phyloP scores from a whole-genome alignment of 805 yeast genomes.

The Wickerhamiella bombiphila region DNA sequence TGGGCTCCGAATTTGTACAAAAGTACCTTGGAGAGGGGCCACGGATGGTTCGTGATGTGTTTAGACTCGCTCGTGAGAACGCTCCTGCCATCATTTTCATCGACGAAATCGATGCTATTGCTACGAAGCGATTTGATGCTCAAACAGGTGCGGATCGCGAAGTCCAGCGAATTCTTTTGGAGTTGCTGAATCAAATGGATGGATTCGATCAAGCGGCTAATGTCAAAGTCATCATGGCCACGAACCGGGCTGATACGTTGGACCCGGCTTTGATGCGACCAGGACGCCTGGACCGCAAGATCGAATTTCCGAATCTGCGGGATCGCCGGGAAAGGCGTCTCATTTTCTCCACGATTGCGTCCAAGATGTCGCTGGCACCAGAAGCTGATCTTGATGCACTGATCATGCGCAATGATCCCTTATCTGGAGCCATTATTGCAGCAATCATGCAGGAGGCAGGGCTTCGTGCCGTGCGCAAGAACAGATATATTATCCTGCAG shows the following conservation, averaged over 20 bases:
- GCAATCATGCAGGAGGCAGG: slow-evolving; percentile 99
- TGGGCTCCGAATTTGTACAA: slow-evolving; percentile 96
- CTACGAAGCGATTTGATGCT: slow-evolving; percentile 97
- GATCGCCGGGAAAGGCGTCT: slow-evolving; percentile 97
- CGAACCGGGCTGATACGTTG: slow-evolving; percentile 97
- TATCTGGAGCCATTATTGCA: slow-evolving; percentile 92
- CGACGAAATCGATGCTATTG: slow-evolving; percentile 98
- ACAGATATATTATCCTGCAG: slow-evolving; percentile 91
- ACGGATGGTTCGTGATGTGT: slow-evolving; percentile 97
- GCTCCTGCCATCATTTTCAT: slow-evolving; percentile 94
- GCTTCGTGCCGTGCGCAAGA: slow-evolving; percentile 93
- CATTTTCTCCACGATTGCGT: slow-evolving; percentile 87
- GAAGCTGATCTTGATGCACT: slow-evolving; percentile 92
- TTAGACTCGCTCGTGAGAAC: slow-evolving; percentile 92
- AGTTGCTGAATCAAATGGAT: slow-evolving; percentile 95
- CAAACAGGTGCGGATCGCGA: slow-evolving; percentile 99
- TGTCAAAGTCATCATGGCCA: slow-evolving; percentile 98
- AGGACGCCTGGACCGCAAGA: slow-evolving; percentile 95
- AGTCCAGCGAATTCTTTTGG: slow-evolving; percentile 94
- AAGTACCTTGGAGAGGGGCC: slow-evolving; percentile 99
- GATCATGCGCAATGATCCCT: slow-evolving; percentile 88
- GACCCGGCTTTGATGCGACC: slow-evolving; percentile 98
- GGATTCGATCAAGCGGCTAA: slow-evolving; percentile 94
- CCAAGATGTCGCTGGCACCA: slow-evolving; percentile 96
- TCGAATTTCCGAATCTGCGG: slow-evolving; percentile 89